A percentile compares a stretch with the other conserved stretches of the same genome.
Conservation (phyloP, 139 green algal species). For the Chlorella sp. region DNA sequence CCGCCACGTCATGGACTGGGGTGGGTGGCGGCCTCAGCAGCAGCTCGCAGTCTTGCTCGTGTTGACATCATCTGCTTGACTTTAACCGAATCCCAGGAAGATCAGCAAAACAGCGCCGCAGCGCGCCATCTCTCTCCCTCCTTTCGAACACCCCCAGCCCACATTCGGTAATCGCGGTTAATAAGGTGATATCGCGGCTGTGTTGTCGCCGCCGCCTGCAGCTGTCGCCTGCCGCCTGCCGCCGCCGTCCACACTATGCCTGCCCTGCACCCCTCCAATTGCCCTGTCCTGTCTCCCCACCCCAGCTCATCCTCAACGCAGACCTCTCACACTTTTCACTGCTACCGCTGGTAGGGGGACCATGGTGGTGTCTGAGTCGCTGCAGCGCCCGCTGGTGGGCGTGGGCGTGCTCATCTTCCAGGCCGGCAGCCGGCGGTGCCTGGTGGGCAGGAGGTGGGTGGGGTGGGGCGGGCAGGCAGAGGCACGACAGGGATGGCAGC, state of each 20-base stretch:
- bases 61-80: too few relatives aligned
- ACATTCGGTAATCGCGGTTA: not conserved
- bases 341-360: too few relatives aligned
- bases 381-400: conserved; percentile 26
- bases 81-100: too few relatives aligned
- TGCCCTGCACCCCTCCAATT: not conserved
- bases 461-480: not conserved
- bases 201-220: too few relatives aligned
- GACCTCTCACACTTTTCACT: not conserved
- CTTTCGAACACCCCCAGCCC: too few relatives aligned
- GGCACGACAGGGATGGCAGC: not conserved
- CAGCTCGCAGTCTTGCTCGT: too few relatives aligned
- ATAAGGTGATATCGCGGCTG: not conserved
- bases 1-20: too few relatives aligned
- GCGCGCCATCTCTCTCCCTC: not conserved
- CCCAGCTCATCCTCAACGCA: not conserved
- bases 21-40: too few relatives aligned
- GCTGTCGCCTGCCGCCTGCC: not conserved
- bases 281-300: not conserved
- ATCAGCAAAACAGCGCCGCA: too few relatives aligned
- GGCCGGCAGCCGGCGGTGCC: not conserved
- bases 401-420: conserved; percentile 40
- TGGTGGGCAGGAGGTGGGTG: conserved; percentile 37
- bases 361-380: not conserved
- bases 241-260: not conserved